Conservation (phyloP, 2,329 filamentous ascomycete species). For the Paracamarosporium sp. region DNA sequence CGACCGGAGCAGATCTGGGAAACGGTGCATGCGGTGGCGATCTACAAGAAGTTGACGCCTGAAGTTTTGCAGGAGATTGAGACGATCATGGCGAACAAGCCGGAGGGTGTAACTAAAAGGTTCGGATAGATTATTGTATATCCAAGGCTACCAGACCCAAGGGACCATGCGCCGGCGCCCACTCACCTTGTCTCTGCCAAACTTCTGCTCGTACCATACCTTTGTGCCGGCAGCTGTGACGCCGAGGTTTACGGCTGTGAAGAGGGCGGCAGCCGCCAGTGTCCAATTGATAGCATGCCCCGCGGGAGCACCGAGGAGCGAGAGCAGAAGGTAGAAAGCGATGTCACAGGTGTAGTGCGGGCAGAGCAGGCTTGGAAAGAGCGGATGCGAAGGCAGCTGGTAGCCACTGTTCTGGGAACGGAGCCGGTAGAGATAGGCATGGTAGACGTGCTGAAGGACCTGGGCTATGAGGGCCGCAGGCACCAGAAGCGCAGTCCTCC, state of each 20-base stretch:
- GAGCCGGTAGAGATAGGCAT: constrained; percentile 55
- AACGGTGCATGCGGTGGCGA: constrained; percentile 52
- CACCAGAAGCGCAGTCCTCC: constrained; percentile 60
- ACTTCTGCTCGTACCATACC: constrained; percentile 56
- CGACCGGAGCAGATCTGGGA: constrained; percentile 40
- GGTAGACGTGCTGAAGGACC: constrained; percentile 71
- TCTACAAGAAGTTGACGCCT: constrained; percentile 52
- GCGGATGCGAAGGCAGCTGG: constrained; percentile 74
- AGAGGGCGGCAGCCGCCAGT: constrained; percentile 71
- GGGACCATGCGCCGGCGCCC: constrained; percentile 40
- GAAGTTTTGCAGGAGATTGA: constrained; percentile 54
- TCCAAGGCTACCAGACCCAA: constrained; percentile 35
- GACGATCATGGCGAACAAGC: constrained; percentile 40
- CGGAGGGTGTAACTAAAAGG: constrained; percentile 27
- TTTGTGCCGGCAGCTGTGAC: constrained; percentile 80
- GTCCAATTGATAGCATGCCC: constrained; percentile 74
- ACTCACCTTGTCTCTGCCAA: constrained; percentile 38
- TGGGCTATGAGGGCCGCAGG: constrained; percentile 74
- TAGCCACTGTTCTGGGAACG: constrained; percentile 66
- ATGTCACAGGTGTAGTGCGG: constrained; percentile 94
- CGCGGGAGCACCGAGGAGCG: constrained; percentile 74
- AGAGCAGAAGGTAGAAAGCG: constrained; percentile 79
- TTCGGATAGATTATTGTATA: constrained; percentile 25
- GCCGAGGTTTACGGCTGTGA: constrained; percentile 80
- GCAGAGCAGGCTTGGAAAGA: constrained; percentile 77